These are phyloP conservation scores for Favolaschia claudopus DNA, from an alignment of 768 basidiomycete genomes.

Conservation along the genomic window DNA sequence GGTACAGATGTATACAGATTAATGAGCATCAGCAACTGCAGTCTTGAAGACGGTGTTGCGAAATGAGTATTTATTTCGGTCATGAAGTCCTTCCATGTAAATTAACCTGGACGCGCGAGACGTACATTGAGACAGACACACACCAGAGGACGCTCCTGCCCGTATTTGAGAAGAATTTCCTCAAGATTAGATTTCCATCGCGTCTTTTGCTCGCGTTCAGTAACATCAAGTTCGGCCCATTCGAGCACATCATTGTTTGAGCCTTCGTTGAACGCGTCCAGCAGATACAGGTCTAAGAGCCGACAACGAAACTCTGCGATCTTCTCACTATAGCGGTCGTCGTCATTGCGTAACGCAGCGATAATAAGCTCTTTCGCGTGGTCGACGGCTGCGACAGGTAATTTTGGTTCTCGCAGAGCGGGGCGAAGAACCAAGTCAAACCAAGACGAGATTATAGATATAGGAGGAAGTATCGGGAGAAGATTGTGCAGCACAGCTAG, in stretches of 20 bases:
- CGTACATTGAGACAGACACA: conserved; percentile 41
- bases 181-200: conserved; percentile 85
- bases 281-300: conserved; percentile 76
- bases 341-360: conserved; percentile 61
- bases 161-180: conserved; percentile 73
- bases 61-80: conserved; percentile 73
- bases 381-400: conserved; percentile 63
- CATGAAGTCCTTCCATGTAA: conserved; percentile 68
- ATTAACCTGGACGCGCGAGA: not conserved
- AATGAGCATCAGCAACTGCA: conserved; percentile 75
- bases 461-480: conserved; percentile 64
- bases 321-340: conserved; percentile 52
- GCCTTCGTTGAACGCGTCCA: conserved; percentile 79
- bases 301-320: conserved; percentile 71
- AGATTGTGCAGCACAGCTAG: conserved; percentile 72
- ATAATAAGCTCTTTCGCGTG: conserved; percentile 79
- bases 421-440: conserved; percentile 83
- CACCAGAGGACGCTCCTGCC: conserved; percentile 69
- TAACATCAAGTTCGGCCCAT: conserved; percentile 71
- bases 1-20: conserved; percentile 65
- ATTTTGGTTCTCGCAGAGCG: conserved; percentile 75
- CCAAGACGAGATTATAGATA: conserved; percentile 79
- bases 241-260: conserved; percentile 79
- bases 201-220: conserved; percentile 63
- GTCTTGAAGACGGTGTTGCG: conserved; percentile 61